These are phyloP conservation scores for Zangia roseola DNA, from an alignment of 768 basidiomycete genomes.

Conservation along the genomic window DNA sequence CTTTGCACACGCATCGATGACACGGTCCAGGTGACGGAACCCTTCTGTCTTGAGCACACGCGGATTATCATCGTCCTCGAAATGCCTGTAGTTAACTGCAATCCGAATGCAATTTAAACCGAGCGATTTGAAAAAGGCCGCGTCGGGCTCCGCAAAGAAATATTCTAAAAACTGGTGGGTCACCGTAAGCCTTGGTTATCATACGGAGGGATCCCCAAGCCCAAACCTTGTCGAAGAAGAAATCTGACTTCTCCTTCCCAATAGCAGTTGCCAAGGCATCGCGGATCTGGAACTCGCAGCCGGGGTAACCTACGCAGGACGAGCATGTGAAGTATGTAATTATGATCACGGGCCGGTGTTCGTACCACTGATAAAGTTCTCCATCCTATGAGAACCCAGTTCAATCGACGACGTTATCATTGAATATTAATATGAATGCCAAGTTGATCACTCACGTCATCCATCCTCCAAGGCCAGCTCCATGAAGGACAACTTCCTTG, in stretches of 20 bases:
- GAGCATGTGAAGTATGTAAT: too few relatives aligned
- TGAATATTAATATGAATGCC: constrained; percentile 15
- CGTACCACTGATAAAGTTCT: constrained; percentile 56
- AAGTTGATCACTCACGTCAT: constrained; percentile 61
- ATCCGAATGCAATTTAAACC: constrained; percentile 80
- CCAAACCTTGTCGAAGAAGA: constrained; percentile 81
- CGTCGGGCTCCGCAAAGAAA: constrained; percentile 80
- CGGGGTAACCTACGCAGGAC: constrained; percentile 60
- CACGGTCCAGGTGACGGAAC: constrained; percentile 80
- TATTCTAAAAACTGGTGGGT: constrained; percentile 63
- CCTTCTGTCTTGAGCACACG: constrained; percentile 70
- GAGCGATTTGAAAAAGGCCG: constrained; percentile 72
- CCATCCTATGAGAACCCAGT: constrained; percentile 48
- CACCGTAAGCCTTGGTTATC: too few relatives aligned
- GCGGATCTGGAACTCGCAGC: constrained; percentile 78
- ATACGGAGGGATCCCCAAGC: too few relatives aligned
- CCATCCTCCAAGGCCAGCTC: constrained; percentile 80
- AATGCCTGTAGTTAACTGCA: constrained; percentile 75
- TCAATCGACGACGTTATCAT: neutral
- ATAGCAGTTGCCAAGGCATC: constrained; percentile 61
- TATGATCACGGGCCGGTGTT: too few relatives aligned
- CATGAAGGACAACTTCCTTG: constrained; percentile 59
- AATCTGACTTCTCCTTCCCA: constrained; percentile 64
- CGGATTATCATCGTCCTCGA: constrained; percentile 81
- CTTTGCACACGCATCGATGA: constrained; percentile 69